Evolutionary conservation across 306 rosid genomes (phyloP), one percentile per base, ranked within the genome.

Genomic region (Prunus campanulata): DNA sequence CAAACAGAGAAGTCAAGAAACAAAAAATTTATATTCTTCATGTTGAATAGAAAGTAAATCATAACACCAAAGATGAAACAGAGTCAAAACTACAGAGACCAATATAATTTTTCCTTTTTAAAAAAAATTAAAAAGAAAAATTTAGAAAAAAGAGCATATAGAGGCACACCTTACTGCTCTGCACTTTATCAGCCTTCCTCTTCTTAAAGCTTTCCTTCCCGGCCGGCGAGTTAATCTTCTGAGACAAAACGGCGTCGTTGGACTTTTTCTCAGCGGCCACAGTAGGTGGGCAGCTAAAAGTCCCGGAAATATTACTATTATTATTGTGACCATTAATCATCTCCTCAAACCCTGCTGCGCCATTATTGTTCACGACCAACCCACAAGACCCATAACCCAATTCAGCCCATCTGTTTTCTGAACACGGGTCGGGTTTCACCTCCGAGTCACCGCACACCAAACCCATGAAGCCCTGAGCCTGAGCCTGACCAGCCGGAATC

Each of bases 161-260:
- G 14, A 25, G 64, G 10, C 52, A 22, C 54, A 88, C 90, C 95
- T 88, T 90, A 18, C 76, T 63, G 71, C 64, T 90, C 18, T 66
- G 86, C 47, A 49, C 2, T 79, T 74, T 88, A 15, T 90, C 89
- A 60, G 91, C 69, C 81, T 86, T 93, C 74, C 96, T 87, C 80
- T 91, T 93, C 81, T 85, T 93, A 77, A 74, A 79, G 75, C 73
- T 80, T 64, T 88, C 93, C 39, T 80, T 79, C 24, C 85, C 90
- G 24, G 67, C 68, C 29, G 82, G 74, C 18, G 74, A 77, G 70
- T 55, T 72, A 9, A 80, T 6, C 81, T 81, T 89, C 77, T 81
- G 84, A 52, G 78, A 35, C 48, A 60, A 51, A 48, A 8, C 70
- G 51, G 83, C 47, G 57, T 61, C 78, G 27, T 67, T 61, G 74